Evolutionary conservation across 805 yeast genomes (phyloP).

Genomic region (Metschnikowia arizonensis): DNA sequence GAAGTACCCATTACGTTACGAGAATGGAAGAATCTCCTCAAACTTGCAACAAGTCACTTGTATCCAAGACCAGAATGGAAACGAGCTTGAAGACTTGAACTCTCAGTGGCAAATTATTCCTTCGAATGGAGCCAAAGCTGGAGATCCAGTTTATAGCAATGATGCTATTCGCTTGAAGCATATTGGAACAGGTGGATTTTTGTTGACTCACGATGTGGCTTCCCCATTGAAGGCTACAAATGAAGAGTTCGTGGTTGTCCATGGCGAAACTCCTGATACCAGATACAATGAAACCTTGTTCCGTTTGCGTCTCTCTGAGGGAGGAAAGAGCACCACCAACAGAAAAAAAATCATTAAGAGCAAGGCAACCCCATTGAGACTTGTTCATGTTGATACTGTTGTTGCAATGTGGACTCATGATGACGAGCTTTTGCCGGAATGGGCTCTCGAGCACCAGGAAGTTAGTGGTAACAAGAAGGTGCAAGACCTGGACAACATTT

Average conservation of each 20-base stretch:
- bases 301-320: conserved; percentile 53
- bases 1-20: conserved; percentile 84
- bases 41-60: conserved; percentile 94
- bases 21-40: conserved; percentile 93
- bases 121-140: conserved; percentile 31
- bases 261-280: conserved; percentile 52
- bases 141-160: conserved; percentile 51
- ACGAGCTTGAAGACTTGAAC: conserved; percentile 46
- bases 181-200: conserved; percentile 68
- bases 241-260: conserved; percentile 82
- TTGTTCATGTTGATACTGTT: conserved; percentile 79
- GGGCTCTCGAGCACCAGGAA: conserved; percentile 92
- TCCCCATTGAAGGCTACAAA: conserved; percentile 90
- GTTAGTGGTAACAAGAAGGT: conserved; percentile 90
- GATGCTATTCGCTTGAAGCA: conserved; percentile 79
- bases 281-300: conserved; percentile 74
- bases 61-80: conserved; percentile 36
- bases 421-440: conserved; percentile 81
- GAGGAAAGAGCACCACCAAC: conserved; percentile 41
- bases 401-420: conserved; percentile 94
- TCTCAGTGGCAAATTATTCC: conserved; percentile 89
- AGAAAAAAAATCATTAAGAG: conserved; percentile 56
- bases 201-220: conserved; percentile 92
- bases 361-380: conserved; percentile 60
- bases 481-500: conserved; percentile 59